phyloP scores from a whole-genome alignment of 2,329 filamentous ascomycete species.

The Talaromyces verruculosus region DNA sequence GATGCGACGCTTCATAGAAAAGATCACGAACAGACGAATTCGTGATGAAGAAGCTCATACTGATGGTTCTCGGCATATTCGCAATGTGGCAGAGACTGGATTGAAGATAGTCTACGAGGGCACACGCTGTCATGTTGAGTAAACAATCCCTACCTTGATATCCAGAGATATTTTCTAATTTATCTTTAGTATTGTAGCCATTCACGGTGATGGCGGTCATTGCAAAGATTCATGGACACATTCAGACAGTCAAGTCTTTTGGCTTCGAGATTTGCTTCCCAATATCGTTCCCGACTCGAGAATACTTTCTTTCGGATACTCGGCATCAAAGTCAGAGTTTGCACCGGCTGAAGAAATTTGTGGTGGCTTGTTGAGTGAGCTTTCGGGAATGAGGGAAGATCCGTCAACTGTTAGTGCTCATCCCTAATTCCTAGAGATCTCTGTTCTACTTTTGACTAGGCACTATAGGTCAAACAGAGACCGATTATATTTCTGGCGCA shows the following conservation, averaged over 20 bases:
- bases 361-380: background rate
- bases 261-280: conserved; percentile 28
- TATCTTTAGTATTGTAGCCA: conserved; percentile 25
- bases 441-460: background rate
- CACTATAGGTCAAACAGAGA: background rate
- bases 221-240: conserved; percentile 28
- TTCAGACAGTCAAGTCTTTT: conserved; percentile 23
- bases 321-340: conserved; percentile 1
- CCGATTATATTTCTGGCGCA: conserved; percentile 19
- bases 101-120: conserved; percentile 14
- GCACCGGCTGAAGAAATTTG: conserved; percentile 12
- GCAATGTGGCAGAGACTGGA: background rate
- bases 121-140: conserved; percentile 8
- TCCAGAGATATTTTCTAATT: background rate
- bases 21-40: background rate
- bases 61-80: background rate
- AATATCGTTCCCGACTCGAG: conserved; percentile 17
- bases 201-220: conserved; percentile 27
- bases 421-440: background rate
- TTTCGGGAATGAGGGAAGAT: conserved; percentile 4
- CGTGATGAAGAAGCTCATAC: background rate
- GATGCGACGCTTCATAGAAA: conserved; percentile 13
- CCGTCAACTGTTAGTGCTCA: background rate
- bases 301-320: conserved; percentile 25
- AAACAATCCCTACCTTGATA: background rate